Base-by-base conservation (phyloP, 305 asterid species). In the Ilex paraguariensis region DNA sequence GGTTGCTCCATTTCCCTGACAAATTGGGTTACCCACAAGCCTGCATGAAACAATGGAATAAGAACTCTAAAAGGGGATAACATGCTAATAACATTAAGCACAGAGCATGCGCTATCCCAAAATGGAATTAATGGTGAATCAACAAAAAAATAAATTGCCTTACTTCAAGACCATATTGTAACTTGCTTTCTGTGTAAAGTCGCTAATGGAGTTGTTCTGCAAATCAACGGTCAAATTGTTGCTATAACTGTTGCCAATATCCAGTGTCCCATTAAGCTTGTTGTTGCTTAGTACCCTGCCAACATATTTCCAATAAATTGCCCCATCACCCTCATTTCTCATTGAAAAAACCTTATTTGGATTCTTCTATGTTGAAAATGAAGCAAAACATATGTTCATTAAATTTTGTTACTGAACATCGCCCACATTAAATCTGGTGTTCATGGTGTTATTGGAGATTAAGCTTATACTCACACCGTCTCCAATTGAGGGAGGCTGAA, bases 401-500 rank as follows among this genome's bases (percentile, higher is more conserved):
- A 4, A 4, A 36, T 36, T 36, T 36, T 2, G 9, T 36, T 36
- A 36, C 28, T 21, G 28, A 36, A 36, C 42, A 36, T 36, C 9
- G 6, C 9, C 42, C 6, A 36, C 42, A 36, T 36, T 36, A n/a
- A n/a, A n/a, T n/a, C n/a, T n/a, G n/a, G n/a, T n/a, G n/a, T n/a
- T n/a, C n/a, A n/a, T n/a, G n/a, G n/a, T n/a, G n/a, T n/a, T n/a
- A n/a, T n/a, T n/a, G n/a, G n/a, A n/a, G n/a, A n/a, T n/a, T n/a
- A 36, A 36, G 42, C 42, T 8, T 7, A 49, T 16, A 69, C 95
- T 86, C 72, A 91, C 98, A 88, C 62, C 12, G 87, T 80, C 80
- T 91, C 82, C 72, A 91, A 64, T 61, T 84, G 87, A 68, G 90
- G 87, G 69, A 77, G 86, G 70, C 66, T 40, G 75, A 91, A 88